phyloP scores from a whole-genome alignment of 257 asterid genomes.

The Echites panduratus region DNA sequence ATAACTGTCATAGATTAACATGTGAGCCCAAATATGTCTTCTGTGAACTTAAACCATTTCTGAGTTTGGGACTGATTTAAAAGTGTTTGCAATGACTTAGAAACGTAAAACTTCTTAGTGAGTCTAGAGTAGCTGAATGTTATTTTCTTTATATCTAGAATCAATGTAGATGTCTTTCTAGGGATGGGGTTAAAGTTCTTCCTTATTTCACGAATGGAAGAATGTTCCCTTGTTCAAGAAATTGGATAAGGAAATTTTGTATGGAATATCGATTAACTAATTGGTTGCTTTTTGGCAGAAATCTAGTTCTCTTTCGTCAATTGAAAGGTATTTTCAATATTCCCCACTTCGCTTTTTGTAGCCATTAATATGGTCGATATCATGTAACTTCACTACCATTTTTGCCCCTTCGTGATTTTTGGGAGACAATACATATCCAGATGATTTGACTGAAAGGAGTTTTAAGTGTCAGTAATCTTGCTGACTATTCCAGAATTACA shows the following conservation, averaged over 20 bases:
- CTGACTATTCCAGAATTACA: not conserved
- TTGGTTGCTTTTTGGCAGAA: not conserved
- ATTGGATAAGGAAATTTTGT: not conserved
- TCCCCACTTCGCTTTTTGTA: not conserved
- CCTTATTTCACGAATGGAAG: not conserved
- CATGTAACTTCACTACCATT: too few relatives aligned
- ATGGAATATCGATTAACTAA: too few relatives aligned
- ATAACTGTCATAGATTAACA: not conserved
- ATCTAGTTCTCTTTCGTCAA: not conserved
- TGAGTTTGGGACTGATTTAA: not conserved
- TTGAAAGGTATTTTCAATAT: not conserved
- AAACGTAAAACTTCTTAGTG: not conserved
- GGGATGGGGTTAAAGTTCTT: not conserved
- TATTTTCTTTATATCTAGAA: not conserved
- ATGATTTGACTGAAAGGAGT: not conserved
- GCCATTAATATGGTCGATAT: not conserved
- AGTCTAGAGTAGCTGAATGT: slow-evolving; percentile 1
- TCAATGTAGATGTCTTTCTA: not conserved
- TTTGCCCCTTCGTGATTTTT: not conserved
- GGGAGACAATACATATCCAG: not conserved
- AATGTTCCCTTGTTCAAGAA: not conserved
- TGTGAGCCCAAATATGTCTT: not conserved
- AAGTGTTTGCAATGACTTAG: not conserved
- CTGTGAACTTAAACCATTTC: not conserved
- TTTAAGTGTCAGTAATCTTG: not conserved